Evolutionary conservation across 176 grass and related monocot genomes (phyloP).

Genomic region (Puya raimondii): DNA sequence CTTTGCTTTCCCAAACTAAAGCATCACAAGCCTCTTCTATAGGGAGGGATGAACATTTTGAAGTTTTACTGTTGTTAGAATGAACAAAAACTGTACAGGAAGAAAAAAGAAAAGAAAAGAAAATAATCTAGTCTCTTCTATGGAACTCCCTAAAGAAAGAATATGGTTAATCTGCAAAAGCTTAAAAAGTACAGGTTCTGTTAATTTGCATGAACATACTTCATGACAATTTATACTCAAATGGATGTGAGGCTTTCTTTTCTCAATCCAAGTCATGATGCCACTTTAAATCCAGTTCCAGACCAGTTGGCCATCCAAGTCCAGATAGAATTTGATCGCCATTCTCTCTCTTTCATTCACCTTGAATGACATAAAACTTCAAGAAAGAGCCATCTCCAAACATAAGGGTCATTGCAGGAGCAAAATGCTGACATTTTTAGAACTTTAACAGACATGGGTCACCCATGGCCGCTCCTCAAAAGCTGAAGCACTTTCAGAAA

Average conservation of each 20-base stretch:
- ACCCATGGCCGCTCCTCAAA: neutral
- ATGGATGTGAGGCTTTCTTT: slow-evolving; percentile 38
- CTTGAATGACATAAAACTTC: neutral
- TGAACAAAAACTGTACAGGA: slow-evolving; percentile 61
- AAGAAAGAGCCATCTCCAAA: neutral
- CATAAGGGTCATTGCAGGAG: neutral
- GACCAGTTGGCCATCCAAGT: slow-evolving; percentile 28
- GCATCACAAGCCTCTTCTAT: neutral
- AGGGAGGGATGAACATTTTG: slow-evolving; percentile 16
- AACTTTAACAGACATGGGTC: slow-evolving; percentile 18
- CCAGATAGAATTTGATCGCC: neutral
- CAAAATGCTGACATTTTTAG: neutral
- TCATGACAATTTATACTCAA: slow-evolving; percentile 23
- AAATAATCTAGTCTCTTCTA: slow-evolving; percentile 50
- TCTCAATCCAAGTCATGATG: slow-evolving; percentile 38
- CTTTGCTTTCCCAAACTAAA: neutral
- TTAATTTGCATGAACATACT: slow-evolving; percentile 31
- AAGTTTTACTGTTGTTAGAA: slow-evolving; percentile 44
- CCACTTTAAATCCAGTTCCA: slow-evolving; percentile 36
- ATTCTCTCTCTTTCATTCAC: neutral
- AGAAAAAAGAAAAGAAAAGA: slow-evolving; percentile 17
- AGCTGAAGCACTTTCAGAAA: slow-evolving; percentile 1
- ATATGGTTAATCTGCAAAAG: slow-evolving; percentile 46
- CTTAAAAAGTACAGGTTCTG: slow-evolving; percentile 28
- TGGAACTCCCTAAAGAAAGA: slow-evolving; percentile 54